A percentile compares a stretch with the other conserved stretches of the same genome.
Evolutionary conservation across 1,284 basidiomycete genomes (phyloP).

Genomic region (Cronartium quercuum): DNA sequence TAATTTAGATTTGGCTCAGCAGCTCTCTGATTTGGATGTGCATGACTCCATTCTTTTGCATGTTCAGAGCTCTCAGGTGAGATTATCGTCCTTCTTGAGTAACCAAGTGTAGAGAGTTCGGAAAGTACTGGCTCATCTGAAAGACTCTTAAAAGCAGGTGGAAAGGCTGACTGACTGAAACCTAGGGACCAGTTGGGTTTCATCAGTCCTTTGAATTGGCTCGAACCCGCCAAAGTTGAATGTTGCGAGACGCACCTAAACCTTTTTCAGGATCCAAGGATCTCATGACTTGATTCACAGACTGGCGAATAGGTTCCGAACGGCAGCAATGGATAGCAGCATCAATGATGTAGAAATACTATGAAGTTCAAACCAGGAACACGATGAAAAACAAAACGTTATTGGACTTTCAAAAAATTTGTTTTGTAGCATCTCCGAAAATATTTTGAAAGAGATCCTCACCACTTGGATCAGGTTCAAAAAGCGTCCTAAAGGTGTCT

Average conservation of each 20-base stretch:
- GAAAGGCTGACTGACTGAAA: neutral
- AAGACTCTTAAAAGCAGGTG: neutral
- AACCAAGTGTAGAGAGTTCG: neutral
- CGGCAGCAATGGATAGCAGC: constrained; percentile 2
- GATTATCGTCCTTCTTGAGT: too few relatives aligned
- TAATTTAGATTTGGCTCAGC: too few relatives aligned
- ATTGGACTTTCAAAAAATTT: too few relatives aligned
- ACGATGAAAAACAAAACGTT: neutral
- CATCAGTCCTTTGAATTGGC: neutral
- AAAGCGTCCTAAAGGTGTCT: neutral
- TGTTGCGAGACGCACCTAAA: neutral
- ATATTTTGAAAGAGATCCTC: too few relatives aligned
- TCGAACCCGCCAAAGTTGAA: neutral
- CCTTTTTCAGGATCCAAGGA: neutral
- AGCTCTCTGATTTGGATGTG: too few relatives aligned
- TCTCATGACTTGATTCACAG: neutral
- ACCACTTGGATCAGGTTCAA: neutral
- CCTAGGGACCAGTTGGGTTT: neutral
- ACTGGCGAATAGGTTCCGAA: neutral
- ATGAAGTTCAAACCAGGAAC: neutral
- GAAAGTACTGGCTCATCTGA: neutral
- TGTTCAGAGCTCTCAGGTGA: too few relatives aligned
- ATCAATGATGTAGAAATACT: constrained; percentile 1
- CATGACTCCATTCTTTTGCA: too few relatives aligned
- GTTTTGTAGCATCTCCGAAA: neutral